Base-by-base conservation (phyloP, 2,329 filamentous ascomycete genomes). In the Fonsecaea pedrosoi region DNA sequence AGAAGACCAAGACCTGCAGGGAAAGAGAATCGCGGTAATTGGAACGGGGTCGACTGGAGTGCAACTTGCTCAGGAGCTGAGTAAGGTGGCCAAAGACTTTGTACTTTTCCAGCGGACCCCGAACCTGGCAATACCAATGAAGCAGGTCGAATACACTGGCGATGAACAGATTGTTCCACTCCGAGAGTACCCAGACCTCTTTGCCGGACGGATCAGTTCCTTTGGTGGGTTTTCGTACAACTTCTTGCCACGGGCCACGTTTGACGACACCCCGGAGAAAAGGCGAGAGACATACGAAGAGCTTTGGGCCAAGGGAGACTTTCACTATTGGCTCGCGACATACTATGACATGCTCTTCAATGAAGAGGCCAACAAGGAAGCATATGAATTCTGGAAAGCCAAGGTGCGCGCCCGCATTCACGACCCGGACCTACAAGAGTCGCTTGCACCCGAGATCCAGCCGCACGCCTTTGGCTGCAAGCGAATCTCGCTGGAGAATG, bases 31-130 rank as follows among this genome's bases (percentile, higher is more conserved):
- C 61, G 88, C 83, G 18, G 82, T 90, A 62, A 85, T 90, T 38
- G 88, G 89, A 5, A 90, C 87, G 0, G 88, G 88, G 0, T 85
- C 87, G 0, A 86, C 87, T 0, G 88, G 88, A 0, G 84, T 90
- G 1, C 88, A 90, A 70, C 84, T 89, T 54, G 82, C 84, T 0
- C 88, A 91, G 69, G 86, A 86, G 57, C 85, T 84, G 75, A 85
- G 82, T 1, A 83, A 83, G 1, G 74, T 81, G 10, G 86, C 83
- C 0, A 82, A 78, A 4, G 76, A 83, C 1, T 71, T 91, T 15
- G 82, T 78, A 4, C 73, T 77, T 0, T 79, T 90, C 75, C 87
- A 90, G 72, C 83, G 89, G 10, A 90, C 87, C 0, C 89, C 89
- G 0, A 91, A 90, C 70, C 77, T 89, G 7, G 84, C 86, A 0